phyloP scores from a whole-genome alignment of 352 stramenopile species.

The Elongisporangium prolatum region DNA sequence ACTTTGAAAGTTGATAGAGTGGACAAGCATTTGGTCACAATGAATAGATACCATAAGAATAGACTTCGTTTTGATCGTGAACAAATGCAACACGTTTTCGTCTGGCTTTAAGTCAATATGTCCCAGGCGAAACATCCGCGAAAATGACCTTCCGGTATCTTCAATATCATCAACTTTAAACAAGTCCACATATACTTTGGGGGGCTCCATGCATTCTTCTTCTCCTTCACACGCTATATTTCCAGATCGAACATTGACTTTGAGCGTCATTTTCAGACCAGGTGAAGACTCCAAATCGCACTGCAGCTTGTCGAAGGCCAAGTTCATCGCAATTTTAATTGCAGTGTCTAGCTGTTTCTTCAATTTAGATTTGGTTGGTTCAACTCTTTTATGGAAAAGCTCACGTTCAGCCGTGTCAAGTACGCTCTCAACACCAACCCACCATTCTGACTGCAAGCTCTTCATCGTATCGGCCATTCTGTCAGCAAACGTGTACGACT shows the following conservation, averaged over 20 bases:
- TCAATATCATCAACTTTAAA: too few relatives aligned
- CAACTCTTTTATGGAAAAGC: slow-evolving; percentile 6
- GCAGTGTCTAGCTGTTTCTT: background rate
- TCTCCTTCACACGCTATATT: too few relatives aligned
- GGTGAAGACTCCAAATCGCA: too few relatives aligned
- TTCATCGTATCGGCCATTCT: slow-evolving; percentile 11
- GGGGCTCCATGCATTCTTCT: too few relatives aligned
- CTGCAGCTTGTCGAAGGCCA: too few relatives aligned
- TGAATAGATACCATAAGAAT: slow-evolving; percentile 13
- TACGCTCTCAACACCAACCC: slow-evolving; percentile 17
- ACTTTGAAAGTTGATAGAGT: slow-evolving; percentile 14
- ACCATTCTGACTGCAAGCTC: slow-evolving; percentile 21
- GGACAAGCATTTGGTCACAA: slow-evolving; percentile 13
- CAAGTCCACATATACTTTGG: background rate
- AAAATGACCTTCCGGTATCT: too few relatives aligned
- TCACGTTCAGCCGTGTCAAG: slow-evolving; percentile 5
- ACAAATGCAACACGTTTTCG: slow-evolving; percentile 17
- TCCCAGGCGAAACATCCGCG: too few relatives aligned
- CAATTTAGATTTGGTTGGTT: slow-evolving; percentile 1
- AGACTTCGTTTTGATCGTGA: slow-evolving; percentile 24
- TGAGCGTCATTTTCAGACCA: too few relatives aligned
- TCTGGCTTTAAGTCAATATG: background rate
- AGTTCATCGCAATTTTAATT: background rate
- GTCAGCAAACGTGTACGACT: slow-evolving; percentile 1
- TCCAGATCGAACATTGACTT: too few relatives aligned